Evolutionary conservation across 148 eudicot species (phyloP).

Genomic region (Rhododendron vialii): DNA sequence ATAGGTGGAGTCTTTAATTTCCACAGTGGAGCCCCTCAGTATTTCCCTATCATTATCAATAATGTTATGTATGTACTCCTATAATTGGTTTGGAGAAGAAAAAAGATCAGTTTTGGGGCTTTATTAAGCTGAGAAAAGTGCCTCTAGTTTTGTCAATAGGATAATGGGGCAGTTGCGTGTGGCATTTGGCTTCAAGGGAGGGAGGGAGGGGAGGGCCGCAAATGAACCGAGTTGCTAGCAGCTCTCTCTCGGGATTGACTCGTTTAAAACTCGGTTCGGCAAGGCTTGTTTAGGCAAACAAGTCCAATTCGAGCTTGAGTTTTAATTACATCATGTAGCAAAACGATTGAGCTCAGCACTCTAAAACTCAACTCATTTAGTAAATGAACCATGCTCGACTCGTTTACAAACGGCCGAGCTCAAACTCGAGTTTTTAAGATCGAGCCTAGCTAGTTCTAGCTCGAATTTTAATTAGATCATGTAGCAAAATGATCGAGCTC

Average conservation of each 20-base stretch:
- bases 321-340: too few relatives aligned
- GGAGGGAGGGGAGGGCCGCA: not conserved
- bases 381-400: too few relatives aligned
- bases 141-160: not conserved
- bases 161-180: not conserved
- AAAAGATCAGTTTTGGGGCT: not conserved
- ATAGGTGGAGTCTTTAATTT: slow-evolving; percentile 3
- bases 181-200: not conserved
- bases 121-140: not conserved
- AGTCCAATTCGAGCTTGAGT: not conserved
- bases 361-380: not conserved
- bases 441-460: too few relatives aligned
- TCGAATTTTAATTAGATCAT: too few relatives aligned
- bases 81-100: not conserved
- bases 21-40: not conserved
- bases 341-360: not conserved
- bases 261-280: not conserved
- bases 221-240: not conserved
- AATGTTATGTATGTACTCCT: not conserved
- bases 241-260: not conserved
- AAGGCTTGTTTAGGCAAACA: too few relatives aligned
- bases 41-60: not conserved
- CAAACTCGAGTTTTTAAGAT: not conserved
- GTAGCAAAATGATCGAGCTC: too few relatives aligned
- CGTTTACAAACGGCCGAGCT: too few relatives aligned